Percentiles rank a stretch among this genome's conserved stretches.
phyloP scores from a whole-genome alignment of 2,329 filamentous ascomycete genomes.

The Elsinoe ampelina region DNA sequence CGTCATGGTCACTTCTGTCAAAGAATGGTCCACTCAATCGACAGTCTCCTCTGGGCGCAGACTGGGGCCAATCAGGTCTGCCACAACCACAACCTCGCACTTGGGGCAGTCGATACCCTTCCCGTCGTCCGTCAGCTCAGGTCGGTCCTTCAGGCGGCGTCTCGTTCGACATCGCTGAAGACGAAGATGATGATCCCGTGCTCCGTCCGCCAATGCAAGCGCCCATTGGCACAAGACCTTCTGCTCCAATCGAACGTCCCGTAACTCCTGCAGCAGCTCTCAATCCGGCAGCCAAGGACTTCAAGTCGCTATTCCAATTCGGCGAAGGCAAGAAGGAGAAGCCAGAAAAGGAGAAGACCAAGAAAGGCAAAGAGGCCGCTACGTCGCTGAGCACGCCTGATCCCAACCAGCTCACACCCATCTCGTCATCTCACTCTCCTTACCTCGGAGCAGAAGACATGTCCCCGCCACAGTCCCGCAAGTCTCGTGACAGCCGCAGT shows the following conservation, averaged over 20 bases:
- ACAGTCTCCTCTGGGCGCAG: constrained; percentile 42
- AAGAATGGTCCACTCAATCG: constrained; percentile 43
- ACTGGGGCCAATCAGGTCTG: constrained; percentile 37
- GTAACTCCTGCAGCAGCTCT: constrained; percentile 47
- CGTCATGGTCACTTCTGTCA: constrained; percentile 53
- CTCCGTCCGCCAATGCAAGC: constrained; percentile 47
- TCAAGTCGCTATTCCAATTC: constrained; percentile 57
- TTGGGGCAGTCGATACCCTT: constrained; percentile 57
- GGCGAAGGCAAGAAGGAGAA: constrained; percentile 29
- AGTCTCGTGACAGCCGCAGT: constrained; percentile 36
- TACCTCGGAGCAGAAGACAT: constrained; percentile 21
- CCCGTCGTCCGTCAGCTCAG: constrained; percentile 71
- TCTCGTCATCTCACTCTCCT: constrained; percentile 15
- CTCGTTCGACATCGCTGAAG: constrained; percentile 43
- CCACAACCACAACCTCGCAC: constrained; percentile 20
- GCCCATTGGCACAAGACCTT: constrained; percentile 60
- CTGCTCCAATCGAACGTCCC: constrained; percentile 25
- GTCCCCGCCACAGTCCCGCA: constrained; percentile 30
- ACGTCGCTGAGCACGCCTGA: constrained; percentile 10
- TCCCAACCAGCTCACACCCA: constrained; percentile 1
- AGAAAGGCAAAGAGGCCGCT: constrained; percentile 21
- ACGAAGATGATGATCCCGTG: constrained; percentile 41
- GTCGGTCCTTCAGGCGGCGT: constrained; percentile 61
- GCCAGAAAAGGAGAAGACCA: constrained; percentile 29
- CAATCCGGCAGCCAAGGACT: constrained; percentile 83